These are phyloP conservation scores for Aureobasidium sp. DNA, from an alignment of 2,329 filamentous ascomycete genomes.

Conservation along the genomic window DNA sequence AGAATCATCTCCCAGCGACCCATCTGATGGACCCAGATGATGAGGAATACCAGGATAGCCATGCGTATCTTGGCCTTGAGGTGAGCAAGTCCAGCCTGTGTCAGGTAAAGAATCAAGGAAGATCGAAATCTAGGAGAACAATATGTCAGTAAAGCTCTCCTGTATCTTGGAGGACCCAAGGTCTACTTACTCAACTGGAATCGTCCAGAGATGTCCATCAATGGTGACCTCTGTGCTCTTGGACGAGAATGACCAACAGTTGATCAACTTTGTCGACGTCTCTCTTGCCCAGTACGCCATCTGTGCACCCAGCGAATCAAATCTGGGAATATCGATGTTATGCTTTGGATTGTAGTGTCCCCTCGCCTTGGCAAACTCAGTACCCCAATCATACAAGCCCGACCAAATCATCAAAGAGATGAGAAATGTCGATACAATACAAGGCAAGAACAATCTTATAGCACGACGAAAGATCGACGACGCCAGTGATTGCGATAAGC, in stretches of 20 bases:
- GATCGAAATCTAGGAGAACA: conserved; percentile 40
- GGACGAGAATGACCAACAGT: not conserved
- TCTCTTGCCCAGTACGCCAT: conserved; percentile 40
- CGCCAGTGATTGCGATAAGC: conserved; percentile 27
- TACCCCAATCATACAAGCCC: conserved; percentile 22
- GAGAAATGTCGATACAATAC: conserved; percentile 25
- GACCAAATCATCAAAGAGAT: conserved; percentile 18
- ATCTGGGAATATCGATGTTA: not conserved
- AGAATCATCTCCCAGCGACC: conserved; percentile 62
- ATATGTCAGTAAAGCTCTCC: conserved; percentile 2
- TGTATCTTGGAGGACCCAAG: not conserved
- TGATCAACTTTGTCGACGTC: conserved; percentile 31
- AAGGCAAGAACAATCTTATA: conserved; percentile 26
- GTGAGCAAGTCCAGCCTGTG: conserved; percentile 46
- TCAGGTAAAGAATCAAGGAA: conserved; percentile 64
- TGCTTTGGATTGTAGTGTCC: conserved; percentile 20
- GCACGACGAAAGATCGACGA: conserved; percentile 26
- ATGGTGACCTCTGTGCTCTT: not conserved
- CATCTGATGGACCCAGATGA: conserved; percentile 46
- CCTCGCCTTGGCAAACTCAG: conserved; percentile 22
- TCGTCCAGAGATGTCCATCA: conserved; percentile 67
- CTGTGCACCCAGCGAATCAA: conserved; percentile 21
- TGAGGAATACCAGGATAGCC: conserved; percentile 45
- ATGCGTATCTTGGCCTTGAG: conserved; percentile 37
- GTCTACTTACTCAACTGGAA: conserved; percentile 32